Percentiles rank a stretch among this genome's conserved stretches.
Evolutionary conservation across 2,329 filamentous ascomycete species (phyloP).

Genomic region (Penicillium janthinellum): DNA sequence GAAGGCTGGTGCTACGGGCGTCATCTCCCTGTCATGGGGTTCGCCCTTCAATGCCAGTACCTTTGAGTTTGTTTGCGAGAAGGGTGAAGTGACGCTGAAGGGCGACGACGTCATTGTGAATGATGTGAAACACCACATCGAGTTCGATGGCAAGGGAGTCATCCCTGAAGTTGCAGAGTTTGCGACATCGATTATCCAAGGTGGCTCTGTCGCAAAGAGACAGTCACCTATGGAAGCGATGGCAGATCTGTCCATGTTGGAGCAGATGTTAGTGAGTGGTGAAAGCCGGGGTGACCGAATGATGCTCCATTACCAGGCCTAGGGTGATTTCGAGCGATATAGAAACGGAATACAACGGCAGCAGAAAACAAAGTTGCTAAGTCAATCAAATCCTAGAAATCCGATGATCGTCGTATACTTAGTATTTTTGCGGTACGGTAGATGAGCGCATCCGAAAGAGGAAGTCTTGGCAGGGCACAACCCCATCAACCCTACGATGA

Average conservation of each 20-base stretch:
- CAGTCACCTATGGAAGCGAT: slow-evolving; percentile 57
- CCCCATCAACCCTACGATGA: slow-evolving; percentile 27
- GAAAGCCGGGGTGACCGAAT: slow-evolving; percentile 33
- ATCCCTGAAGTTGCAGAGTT: slow-evolving; percentile 56
- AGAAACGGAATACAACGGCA: not conserved
- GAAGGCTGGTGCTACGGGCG: slow-evolving; percentile 52
- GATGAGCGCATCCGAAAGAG: slow-evolving; percentile 16
- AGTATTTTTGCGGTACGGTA: not conserved
- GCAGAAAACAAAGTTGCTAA: not conserved
- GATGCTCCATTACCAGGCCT: slow-evolving; percentile 28
- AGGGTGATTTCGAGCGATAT: not conserved
- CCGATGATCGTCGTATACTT: not conserved
- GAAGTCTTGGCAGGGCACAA: slow-evolving; percentile 25
- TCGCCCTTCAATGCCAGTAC: slow-evolving; percentile 53
- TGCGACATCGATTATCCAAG: slow-evolving; percentile 50
- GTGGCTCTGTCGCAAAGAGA: slow-evolving; percentile 41
- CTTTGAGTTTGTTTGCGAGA: slow-evolving; percentile 55
- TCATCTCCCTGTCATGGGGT: slow-evolving; percentile 55
- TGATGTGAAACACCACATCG: slow-evolving; percentile 45
- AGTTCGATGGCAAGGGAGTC: slow-evolving; percentile 54
- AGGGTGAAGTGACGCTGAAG: slow-evolving; percentile 52
- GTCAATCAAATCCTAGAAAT: not conserved
- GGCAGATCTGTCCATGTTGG: slow-evolving; percentile 54
- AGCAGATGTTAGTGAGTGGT: slow-evolving; percentile 37
- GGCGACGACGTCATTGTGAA: slow-evolving; percentile 40